These are phyloP conservation scores for Malassezia sp. DNA, from an alignment of 1,284 basidiomycete genomes.

Conservation along the genomic window DNA sequence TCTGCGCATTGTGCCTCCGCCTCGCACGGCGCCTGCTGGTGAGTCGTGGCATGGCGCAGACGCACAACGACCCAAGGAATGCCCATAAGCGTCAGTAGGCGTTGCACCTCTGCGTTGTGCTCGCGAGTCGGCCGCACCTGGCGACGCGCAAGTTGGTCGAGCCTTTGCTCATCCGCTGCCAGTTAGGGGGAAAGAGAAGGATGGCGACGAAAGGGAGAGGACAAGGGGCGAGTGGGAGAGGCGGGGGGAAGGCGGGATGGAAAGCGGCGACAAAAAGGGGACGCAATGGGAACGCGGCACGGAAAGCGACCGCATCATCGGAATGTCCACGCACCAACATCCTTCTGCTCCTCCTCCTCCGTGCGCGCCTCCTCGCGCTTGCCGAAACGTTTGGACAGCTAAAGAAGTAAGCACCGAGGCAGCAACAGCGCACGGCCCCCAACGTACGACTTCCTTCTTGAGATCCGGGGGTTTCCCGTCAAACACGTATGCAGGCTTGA, in stretches of 20 bases:
- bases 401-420: constrained; percentile 8
- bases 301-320: too few species aligned
- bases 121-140: constrained; percentile 89
- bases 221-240: too few species aligned
- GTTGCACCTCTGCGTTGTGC: constrained; percentile 91
- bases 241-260: not conserved
- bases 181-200: not conserved
- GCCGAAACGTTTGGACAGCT: constrained; percentile 88
- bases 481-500: constrained; percentile 96
- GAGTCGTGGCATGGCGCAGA: not conserved
- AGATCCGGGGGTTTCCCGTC: constrained; percentile 96
- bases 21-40: constrained; percentile 67
- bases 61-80: constrained; percentile 65
- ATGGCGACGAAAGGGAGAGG: not conserved
- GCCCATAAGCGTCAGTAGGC: constrained; percentile 82
- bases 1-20: constrained; percentile 98
- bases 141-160: constrained; percentile 78
- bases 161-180: constrained; percentile 58
- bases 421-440: too few species aligned
- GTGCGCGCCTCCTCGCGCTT: constrained; percentile 82
- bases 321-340: constrained; percentile 56
- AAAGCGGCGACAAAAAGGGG: too few species aligned
- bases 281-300: too few species aligned
- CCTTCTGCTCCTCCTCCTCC: constrained; percentile 88
- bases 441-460: constrained; percentile 79